A percentile compares a stretch with the other conserved stretches of the same genome.
phyloP scores from a whole-genome alignment of 176 grass and related monocot genomes.

The Eragrostis curvula region DNA sequence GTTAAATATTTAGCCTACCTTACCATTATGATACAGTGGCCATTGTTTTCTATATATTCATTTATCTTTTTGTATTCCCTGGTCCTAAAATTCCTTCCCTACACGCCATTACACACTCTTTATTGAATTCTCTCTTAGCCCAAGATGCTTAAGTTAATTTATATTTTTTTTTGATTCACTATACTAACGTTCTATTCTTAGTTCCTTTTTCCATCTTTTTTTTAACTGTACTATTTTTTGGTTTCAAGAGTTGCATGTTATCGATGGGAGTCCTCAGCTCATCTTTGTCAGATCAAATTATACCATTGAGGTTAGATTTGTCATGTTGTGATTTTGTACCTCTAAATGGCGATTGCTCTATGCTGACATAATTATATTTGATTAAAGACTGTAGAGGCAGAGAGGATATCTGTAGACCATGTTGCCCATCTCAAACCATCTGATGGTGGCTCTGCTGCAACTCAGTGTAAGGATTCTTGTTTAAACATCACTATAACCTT shows the following conservation, averaged over 20 bases:
- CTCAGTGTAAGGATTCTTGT: slow-evolving; percentile 76
- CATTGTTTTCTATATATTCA: background rate
- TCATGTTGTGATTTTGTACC: slow-evolving; percentile 28
- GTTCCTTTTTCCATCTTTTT: background rate
- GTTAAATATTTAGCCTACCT: background rate
- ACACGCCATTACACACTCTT: background rate
- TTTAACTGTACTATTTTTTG: slow-evolving; percentile 5
- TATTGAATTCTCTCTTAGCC: slow-evolving; percentile 18
- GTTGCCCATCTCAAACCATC: slow-evolving; percentile 99
- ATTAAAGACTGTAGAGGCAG: slow-evolving; percentile 95
- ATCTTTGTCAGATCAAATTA: slow-evolving; percentile 99
- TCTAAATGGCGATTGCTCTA: slow-evolving; percentile 15
- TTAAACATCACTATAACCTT: slow-evolving; percentile 27
- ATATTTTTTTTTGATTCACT: background rate
- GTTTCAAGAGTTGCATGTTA: slow-evolving; percentile 91
- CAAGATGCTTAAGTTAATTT: slow-evolving; percentile 2
- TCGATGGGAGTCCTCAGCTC: slow-evolving; percentile 94
- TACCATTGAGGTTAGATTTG: slow-evolving; percentile 86
- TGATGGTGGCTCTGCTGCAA: slow-evolving; percentile 98
- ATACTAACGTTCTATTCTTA: background rate
- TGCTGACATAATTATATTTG: slow-evolving; percentile 34
- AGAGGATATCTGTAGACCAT: slow-evolving; percentile 98
- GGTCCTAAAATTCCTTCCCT: background rate
- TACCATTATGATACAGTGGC: background rate
- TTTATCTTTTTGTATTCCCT: no score